phyloP scores from a whole-genome alignment of 257 asterid genomes.

The Nicotiana sylvestris region DNA sequence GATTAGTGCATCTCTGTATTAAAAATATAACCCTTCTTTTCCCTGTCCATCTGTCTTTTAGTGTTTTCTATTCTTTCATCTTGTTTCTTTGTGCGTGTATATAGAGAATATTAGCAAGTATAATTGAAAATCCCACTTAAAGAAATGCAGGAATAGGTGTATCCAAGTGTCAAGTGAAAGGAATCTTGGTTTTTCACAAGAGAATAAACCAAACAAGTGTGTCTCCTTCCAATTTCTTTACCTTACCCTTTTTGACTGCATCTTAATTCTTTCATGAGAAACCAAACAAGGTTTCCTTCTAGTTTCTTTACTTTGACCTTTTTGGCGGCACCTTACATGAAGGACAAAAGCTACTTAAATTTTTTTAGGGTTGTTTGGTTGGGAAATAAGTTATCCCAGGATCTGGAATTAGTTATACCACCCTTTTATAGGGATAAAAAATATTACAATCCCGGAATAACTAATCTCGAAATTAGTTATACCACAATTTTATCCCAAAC shows the following conservation, averaged over 20 bases:
- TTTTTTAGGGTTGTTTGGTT: no score
- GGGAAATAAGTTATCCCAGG: no score
- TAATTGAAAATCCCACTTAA: not conserved
- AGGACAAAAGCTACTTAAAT: no score
- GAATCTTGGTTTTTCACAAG: not conserved
- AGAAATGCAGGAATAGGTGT: not conserved
- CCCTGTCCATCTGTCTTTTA: not conserved
- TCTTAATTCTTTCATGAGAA: not conserved
- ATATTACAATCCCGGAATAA: no score
- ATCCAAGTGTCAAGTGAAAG: not conserved
- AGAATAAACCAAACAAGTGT: not conserved
- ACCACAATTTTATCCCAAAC: no score
- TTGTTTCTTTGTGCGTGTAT: not conserved
- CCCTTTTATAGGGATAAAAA: no score
- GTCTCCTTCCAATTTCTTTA: not conserved
- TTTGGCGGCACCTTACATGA: no score
- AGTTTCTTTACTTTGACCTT: no score
- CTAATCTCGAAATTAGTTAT: no score
- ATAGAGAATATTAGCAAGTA: not conserved
- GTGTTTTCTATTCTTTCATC: not conserved
- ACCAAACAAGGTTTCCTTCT: not conserved
- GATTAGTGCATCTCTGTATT: not conserved
- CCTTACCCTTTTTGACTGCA: not conserved
- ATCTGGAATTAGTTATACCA: no score
- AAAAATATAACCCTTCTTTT: not conserved